Base-by-base conservation (phyloP, 2,329 filamentous ascomycete genomes). In the Claviceps sp. region DNA sequence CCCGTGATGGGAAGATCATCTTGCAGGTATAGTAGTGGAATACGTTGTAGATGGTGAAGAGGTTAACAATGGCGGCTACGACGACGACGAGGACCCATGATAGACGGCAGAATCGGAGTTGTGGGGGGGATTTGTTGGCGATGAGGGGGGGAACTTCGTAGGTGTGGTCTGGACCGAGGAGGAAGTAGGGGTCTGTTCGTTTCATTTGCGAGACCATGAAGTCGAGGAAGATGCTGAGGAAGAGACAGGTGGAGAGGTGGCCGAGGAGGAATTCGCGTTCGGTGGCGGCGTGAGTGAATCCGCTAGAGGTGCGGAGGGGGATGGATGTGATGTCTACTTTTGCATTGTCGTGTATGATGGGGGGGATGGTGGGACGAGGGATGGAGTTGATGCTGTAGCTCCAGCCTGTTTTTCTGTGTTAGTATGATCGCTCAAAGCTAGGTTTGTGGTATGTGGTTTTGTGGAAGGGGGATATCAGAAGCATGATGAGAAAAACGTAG, bases 171-270 rank as follows among this genome's bases (percentile, higher is more conserved):
- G 69, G 67, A 1, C 79, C 75, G 24, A 78, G 62, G 53, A 81
- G 61, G 67, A 90, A 95, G 69, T 91, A 95, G 0, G 85, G 82
- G 60, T 97, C 91, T 50, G 79, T 77, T 2, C 30, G 30, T 58
- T 84, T 81, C 70, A 88, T 82, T 55, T 81, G 56, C 1, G 82
- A 75, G 60, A 85, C 86, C 50, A 87, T 65, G 6, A 81, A 53
- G 65, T 96, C 91, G 8, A 95, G 70, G 7, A 78, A 55, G 13
- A 93, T 56, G 62, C 87, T 93, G 56, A 73, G 72, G 40, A 75
- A 52, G 2, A 78, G 51, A n/a, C 84, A 67, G 5, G 62, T 70
- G 8, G 11, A 81, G 54, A 26, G 73, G 72, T 16, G 61, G 58
- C 52, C 66, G 63, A 42, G 82, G 30, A 34, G 52, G 44, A 84